Evolutionary conservation across 108 stramenopile species (phyloP).

Genomic region (Nannochloropsis granulata): DNA sequence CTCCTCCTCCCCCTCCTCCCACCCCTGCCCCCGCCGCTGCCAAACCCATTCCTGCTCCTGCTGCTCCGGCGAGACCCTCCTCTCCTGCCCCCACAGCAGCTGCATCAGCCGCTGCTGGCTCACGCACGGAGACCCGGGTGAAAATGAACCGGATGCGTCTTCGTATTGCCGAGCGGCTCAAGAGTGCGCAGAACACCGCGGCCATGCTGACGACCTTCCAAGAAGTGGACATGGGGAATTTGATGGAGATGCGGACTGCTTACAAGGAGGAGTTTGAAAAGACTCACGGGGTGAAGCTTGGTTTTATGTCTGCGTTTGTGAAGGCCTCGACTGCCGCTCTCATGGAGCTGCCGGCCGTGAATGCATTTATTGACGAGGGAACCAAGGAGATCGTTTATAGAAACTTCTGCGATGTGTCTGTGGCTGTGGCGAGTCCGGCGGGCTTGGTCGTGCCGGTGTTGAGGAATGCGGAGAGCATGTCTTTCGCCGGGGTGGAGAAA

Average conservation of each 20-base stretch:
- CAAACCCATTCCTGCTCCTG: constrained; percentile 32
- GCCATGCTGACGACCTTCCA: constrained; percentile 99
- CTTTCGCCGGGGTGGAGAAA: constrained; percentile 89
- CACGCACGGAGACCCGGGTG: constrained; percentile 79
- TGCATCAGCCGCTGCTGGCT: neutral
- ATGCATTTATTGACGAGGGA: constrained; percentile 90
- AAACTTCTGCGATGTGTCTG: constrained; percentile 89
- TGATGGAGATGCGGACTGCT: constrained; percentile 84
- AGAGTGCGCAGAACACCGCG: constrained; percentile 95
- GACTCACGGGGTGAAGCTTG: constrained; percentile 93
- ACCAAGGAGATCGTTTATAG: constrained; percentile 95
- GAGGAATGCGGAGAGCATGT: constrained; percentile 89
- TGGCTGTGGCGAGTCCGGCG: constrained; percentile 86
- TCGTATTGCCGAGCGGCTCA: constrained; percentile 86
- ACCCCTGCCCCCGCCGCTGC: constrained; percentile 30
- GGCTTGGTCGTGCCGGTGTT: constrained; percentile 97
- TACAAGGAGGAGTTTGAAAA: constrained; percentile 91
- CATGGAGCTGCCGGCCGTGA: constrained; percentile 83
- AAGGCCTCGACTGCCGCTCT: constrained; percentile 82
- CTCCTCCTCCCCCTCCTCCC: constrained; percentile 1
- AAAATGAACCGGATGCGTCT: constrained; percentile 98
- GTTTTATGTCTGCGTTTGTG: constrained; percentile 97
- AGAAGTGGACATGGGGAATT: constrained; percentile 90
- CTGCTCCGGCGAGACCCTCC: constrained; percentile 22
- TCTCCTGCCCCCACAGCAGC: neutral